Conservation (phyloP, 768 basidiomycete species). For the Fomitopsis serialis region DNA sequence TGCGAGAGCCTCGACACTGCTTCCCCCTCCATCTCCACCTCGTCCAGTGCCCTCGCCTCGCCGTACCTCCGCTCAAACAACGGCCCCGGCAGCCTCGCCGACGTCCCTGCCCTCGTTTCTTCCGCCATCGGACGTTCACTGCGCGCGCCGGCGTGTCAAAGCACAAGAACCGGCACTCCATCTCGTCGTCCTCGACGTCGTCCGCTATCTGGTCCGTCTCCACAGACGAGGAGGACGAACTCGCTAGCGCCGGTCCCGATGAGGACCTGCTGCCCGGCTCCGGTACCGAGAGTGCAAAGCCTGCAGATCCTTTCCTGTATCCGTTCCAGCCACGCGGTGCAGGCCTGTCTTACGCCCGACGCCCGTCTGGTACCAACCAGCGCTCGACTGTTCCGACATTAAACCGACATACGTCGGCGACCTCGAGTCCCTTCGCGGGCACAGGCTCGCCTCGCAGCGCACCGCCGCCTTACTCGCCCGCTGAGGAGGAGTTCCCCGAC, state of each 20-base stretch:
- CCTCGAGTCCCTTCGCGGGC: constrained; percentile 25
- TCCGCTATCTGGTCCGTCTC: constrained; percentile 62
- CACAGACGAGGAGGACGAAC: constrained; percentile 57
- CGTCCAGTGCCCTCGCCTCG: constrained; percentile 65
- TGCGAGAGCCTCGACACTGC: constrained; percentile 59
- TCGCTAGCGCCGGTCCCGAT: constrained; percentile 25
- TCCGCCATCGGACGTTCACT: constrained; percentile 52
- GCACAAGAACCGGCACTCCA: constrained; percentile 44
- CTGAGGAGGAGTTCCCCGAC: constrained; percentile 31
- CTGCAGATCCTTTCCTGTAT: constrained; percentile 11
- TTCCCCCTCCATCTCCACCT: constrained; percentile 62
- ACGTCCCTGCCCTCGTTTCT: constrained; percentile 64
- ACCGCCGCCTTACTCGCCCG: constrained; percentile 21
- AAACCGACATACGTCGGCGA: constrained; percentile 45
- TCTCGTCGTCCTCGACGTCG: constrained; percentile 59
- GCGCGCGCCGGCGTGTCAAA: constrained; percentile 12
- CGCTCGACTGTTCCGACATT: constrained; percentile 53
- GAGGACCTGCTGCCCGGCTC: constrained; percentile 34
- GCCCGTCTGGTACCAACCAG: constrained; percentile 68
- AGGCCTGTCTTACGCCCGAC: constrained; percentile 57
- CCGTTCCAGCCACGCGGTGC: constrained; percentile 16
- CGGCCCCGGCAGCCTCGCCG: constrained; percentile 33
- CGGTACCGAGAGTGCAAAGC: constrained; percentile 38
- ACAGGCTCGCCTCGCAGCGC: constrained; percentile 17
- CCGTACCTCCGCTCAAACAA: constrained; percentile 49